A percentile compares a stretch with the other conserved stretches of the same genome.
Evolutionary conservation across 23 red algal genomes (phyloP).

Genomic region (Gracilaria caudata): DNA sequence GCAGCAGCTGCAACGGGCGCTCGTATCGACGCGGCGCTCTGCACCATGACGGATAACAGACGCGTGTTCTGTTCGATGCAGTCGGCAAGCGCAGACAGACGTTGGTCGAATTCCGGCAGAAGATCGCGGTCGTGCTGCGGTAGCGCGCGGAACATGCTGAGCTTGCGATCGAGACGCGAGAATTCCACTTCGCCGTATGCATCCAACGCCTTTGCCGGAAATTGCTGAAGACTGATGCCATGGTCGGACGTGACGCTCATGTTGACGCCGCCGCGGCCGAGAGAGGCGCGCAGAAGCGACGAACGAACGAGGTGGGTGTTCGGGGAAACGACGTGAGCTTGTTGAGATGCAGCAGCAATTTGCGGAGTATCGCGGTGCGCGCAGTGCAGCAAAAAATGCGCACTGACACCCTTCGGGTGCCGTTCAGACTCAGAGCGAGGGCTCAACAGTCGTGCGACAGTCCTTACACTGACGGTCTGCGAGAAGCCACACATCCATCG

Average conservation of each 20-base stretch:
- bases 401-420: too few relatives aligned
- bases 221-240: constrained; percentile 56
- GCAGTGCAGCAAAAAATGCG: too few relatives aligned
- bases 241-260: constrained; percentile 29
- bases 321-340: neutral
- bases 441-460: neutral
- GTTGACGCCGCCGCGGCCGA: neutral
- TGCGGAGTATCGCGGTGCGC: too few relatives aligned
- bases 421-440: too few relatives aligned
- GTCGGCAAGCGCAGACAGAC: constrained; percentile 51
- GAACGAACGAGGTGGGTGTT: neutral
- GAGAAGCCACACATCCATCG: too few relatives aligned
- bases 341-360: too few relatives aligned
- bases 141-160: constrained; percentile 45
- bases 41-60: constrained; percentile 37
- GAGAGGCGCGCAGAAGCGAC: too few relatives aligned
- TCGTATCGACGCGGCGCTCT: constrained; percentile 31
- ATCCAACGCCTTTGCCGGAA: constrained; percentile 53
- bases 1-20: neutral
- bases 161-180: constrained; percentile 70
- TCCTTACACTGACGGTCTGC: neutral
- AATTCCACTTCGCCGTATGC: constrained; percentile 59
- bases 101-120: constrained; percentile 65
- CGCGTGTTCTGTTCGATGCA: constrained; percentile 58
- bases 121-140: constrained; percentile 50